Conservation (phyloP, 257 asterid genomes). For the Solanum medicagineum region DNA sequence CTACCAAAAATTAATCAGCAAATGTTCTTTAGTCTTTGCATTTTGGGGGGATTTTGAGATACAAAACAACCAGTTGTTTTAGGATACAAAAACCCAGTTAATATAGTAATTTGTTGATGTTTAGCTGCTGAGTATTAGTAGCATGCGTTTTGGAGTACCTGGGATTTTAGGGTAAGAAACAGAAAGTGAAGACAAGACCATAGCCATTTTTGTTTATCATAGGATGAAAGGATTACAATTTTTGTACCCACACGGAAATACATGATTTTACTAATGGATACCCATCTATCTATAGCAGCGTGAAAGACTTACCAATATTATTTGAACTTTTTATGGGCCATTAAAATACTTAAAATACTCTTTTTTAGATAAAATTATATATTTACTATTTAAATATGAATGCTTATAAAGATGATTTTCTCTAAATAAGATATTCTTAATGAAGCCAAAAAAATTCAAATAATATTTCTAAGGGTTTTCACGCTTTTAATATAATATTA, state of each 20-base stretch:
- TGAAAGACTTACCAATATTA: too few species aligned
- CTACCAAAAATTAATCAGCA: constrained; percentile 3
- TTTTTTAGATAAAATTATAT: too few species aligned
- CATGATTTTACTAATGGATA: background rate
- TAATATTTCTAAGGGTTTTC: too few species aligned
- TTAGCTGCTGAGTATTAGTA: background rate
- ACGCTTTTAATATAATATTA: too few species aligned
- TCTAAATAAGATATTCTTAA: too few species aligned
- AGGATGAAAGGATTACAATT: background rate
- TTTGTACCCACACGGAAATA: background rate
- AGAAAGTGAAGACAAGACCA: background rate
- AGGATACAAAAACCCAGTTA: background rate
- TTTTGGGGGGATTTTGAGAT: background rate
- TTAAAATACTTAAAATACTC: too few species aligned
- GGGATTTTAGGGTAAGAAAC: background rate
- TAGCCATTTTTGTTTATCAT: background rate
- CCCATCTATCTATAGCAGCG: too few species aligned
- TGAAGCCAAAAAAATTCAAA: too few species aligned
- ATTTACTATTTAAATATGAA: too few species aligned
- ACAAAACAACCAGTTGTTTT: background rate
- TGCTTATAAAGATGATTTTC: too few species aligned
- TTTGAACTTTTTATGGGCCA: too few species aligned
- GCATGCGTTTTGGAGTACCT: background rate
- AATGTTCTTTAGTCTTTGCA: background rate
- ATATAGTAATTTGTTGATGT: background rate